Conservation (phyloP, 176 grass and related monocot species). For the Neostapfia colusana region DNA sequence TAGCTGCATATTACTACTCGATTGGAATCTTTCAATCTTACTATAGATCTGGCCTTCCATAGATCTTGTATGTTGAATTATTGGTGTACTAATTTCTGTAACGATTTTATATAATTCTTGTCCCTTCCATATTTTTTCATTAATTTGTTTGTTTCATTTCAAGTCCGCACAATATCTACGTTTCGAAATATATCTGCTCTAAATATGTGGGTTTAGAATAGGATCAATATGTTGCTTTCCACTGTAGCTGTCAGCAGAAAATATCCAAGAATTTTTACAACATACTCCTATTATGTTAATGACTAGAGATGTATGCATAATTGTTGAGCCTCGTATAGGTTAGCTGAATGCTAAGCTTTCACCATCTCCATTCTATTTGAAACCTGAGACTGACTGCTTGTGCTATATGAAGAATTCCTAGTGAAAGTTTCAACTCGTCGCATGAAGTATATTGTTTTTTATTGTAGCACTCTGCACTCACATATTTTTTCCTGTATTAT, state of each 20-base stretch:
- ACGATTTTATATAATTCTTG: neutral
- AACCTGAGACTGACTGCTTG: neutral
- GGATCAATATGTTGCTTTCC: conserved; percentile 21
- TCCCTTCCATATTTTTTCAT: neutral
- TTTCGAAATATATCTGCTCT: neutral
- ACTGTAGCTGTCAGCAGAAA: conserved; percentile 14
- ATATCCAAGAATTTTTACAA: neutral
- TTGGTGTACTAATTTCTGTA: neutral
- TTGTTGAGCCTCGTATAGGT: neutral
- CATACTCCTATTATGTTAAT: conserved; percentile 4
- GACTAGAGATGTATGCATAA: neutral
- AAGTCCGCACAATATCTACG: neutral
- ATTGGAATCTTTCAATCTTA: too few species aligned
- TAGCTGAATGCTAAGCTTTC: neutral
- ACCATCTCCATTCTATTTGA: neutral
- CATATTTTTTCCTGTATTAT: neutral
- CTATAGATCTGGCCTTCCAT: too few species aligned
- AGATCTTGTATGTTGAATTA: neutral
- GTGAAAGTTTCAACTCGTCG: neutral
- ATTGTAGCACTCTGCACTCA: neutral
- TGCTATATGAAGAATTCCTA: neutral
- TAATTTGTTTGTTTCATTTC: too few species aligned
- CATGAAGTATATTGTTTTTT: neutral
- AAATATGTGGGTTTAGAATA: neutral
- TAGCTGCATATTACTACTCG: neutral